phyloP scores from a whole-genome alignment of 805 yeast species.

The Metschnikowia anglica region DNA sequence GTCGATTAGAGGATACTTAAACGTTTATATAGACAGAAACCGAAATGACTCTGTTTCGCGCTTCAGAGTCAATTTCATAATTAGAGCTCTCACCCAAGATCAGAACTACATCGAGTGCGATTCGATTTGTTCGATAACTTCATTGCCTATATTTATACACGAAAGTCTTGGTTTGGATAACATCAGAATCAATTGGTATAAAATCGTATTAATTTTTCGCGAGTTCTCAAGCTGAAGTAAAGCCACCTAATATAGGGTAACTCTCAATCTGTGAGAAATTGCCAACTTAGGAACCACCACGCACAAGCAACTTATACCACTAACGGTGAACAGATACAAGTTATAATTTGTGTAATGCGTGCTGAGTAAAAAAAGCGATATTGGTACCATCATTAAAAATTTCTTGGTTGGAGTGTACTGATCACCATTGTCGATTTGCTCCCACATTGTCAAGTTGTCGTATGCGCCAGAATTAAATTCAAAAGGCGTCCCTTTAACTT shows the following conservation, averaged over 20 bases:
- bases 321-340: constrained; percentile 71
- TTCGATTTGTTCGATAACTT: background rate
- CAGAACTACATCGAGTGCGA: constrained; percentile 3
- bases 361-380: constrained; percentile 75
- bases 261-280: constrained; percentile 72
- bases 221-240: background rate
- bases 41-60: constrained; percentile 13
- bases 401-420: constrained; percentile 96
- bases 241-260: constrained; percentile 38
- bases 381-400: constrained; percentile 90
- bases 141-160: constrained; percentile 1
- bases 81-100: background rate
- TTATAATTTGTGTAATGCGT: constrained; percentile 91
- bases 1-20: background rate
- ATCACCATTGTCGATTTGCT: constrained; percentile 92
- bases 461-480: constrained; percentile 96
- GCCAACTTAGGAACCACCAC: constrained; percentile 94
- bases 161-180: constrained; percentile 2
- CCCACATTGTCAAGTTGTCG: constrained; percentile 98
- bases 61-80: constrained; percentile 12
- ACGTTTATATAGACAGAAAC: constrained; percentile 7
- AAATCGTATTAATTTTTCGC: background rate
- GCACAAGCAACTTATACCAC: constrained; percentile 75
- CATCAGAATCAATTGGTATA: background rate
- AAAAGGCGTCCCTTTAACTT: constrained; percentile 95